A percentile compares a stretch with the other conserved stretches of the same genome.
Evolutionary conservation across 352 stramenopile genomes (phyloP).

Genomic region (Globisporangium alternatum): DNA sequence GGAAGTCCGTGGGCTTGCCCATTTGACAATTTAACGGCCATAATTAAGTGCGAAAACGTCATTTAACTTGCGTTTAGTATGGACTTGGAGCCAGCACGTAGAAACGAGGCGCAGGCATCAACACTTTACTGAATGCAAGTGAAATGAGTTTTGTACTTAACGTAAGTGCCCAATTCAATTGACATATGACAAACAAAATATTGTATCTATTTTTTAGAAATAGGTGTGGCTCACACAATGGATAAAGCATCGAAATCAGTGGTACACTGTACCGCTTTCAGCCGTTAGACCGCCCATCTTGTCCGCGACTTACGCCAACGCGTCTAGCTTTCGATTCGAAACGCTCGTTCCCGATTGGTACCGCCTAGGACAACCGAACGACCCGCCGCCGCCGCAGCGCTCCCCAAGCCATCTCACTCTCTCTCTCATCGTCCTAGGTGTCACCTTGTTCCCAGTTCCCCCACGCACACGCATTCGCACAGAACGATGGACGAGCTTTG

Average conservation of each 20-base stretch:
- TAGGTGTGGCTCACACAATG: background rate
- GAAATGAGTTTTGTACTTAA: too few relatives aligned
- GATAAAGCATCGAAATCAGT: background rate
- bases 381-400: background rate
- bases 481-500: constrained; percentile 32
- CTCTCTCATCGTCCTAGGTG: background rate
- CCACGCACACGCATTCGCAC: background rate
- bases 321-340: background rate
- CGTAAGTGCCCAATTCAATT: background rate
- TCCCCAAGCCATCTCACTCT: background rate
- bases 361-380: background rate
- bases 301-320: background rate
- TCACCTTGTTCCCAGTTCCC: background rate
- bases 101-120: too few relatives aligned
- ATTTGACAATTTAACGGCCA: too few relatives aligned
- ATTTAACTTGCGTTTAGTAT: too few relatives aligned
- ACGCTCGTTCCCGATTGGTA: background rate
- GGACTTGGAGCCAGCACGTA: too few relatives aligned
- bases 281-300: background rate
- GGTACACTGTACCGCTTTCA: constrained; percentile 1
- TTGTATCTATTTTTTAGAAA: background rate
- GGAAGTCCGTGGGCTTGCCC: too few relatives aligned
- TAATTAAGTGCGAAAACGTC: too few relatives aligned
- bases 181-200: background rate
- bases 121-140: too few relatives aligned